Conservation (phyloP, 2,329 filamentous ascomycete species). For the Stemphylium beticola region DNA sequence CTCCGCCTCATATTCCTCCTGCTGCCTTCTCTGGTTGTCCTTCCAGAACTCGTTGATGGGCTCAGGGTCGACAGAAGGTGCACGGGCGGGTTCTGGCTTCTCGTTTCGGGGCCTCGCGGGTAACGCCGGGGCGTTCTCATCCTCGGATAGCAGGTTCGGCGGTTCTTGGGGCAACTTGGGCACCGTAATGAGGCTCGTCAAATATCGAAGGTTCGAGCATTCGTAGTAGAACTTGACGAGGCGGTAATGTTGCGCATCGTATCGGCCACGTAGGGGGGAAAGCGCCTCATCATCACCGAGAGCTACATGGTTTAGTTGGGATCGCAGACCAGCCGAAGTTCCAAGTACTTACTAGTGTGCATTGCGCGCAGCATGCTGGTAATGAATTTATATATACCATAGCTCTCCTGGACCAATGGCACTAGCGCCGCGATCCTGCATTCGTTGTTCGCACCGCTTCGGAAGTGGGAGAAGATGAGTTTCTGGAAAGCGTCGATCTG, state of each 20-base stretch:
- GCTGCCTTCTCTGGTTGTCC: slow-evolving; percentile 85
- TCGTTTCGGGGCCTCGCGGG: slow-evolving; percentile 75
- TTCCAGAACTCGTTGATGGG: slow-evolving; percentile 99
- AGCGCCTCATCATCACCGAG: slow-evolving; percentile 94
- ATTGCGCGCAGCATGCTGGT: slow-evolving; percentile 99
- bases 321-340: neutral
- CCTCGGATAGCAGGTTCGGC: slow-evolving; percentile 84
- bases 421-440: slow-evolving; percentile 94
- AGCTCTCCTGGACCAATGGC: slow-evolving; percentile 94
- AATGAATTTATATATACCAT: slow-evolving; percentile 99
- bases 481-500: slow-evolving; percentile 99
- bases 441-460: slow-evolving; percentile 89
- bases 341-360: slow-evolving; percentile 78
- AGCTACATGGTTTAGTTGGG: slow-evolving; percentile 55
- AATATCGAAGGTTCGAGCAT: slow-evolving; percentile 94
- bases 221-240: slow-evolving; percentile 99
- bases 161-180: slow-evolving; percentile 95
- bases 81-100: slow-evolving; percentile 66
- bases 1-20: slow-evolving; percentile 93
- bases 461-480: slow-evolving; percentile 96
- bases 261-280: slow-evolving; percentile 83
- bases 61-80: slow-evolving; percentile 80
- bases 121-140: slow-evolving; percentile 78
- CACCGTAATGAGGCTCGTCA: slow-evolving; percentile 94
- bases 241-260: slow-evolving; percentile 95